phyloP scores from a whole-genome alignment of 768 basidiomycete species.

The Pleurotus ostreatus region DNA sequence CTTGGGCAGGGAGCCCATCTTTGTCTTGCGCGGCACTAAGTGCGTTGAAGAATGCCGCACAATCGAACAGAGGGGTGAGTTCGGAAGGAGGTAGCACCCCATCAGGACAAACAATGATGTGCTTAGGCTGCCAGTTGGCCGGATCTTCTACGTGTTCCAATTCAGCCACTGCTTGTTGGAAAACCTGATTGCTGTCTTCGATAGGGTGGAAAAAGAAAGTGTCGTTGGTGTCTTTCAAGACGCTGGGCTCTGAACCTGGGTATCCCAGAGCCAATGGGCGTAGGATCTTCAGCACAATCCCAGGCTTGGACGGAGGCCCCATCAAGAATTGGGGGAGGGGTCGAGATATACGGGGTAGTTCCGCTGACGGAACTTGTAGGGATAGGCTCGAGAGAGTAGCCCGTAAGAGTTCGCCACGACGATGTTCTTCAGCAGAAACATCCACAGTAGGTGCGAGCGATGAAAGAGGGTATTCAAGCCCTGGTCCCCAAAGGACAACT shows the following conservation, averaged over 20 bases:
- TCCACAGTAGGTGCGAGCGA: background rate
- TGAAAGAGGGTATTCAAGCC: conserved; percentile 51
- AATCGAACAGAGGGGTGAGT: conserved; percentile 73
- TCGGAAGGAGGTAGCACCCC: conserved; percentile 43
- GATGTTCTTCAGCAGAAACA: background rate
- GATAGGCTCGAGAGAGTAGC: background rate
- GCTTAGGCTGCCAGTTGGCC: conserved; percentile 41
- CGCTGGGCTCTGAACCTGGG: conserved; percentile 25
- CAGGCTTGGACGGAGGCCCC: conserved; percentile 38
- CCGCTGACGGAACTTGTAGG: conserved; percentile 30
- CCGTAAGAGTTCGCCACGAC: background rate
- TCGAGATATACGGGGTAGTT: conserved; percentile 24
- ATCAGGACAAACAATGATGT: conserved; percentile 49
- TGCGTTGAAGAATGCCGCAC: conserved; percentile 53
- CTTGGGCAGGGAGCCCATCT: conserved; percentile 16
- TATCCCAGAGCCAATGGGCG: conserved; percentile 27
- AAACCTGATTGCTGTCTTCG: conserved; percentile 25
- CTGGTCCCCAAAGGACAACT: conserved; percentile 52
- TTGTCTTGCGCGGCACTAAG: conserved; percentile 34
- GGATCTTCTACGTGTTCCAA: conserved; percentile 20
- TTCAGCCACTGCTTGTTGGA: conserved; percentile 19
- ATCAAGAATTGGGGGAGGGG: conserved; percentile 62
- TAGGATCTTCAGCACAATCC: conserved; percentile 36
- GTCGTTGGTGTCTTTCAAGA: conserved; percentile 67
- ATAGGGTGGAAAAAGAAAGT: conserved; percentile 57